These are phyloP conservation scores for Tulasnella sp. DNA, from an alignment of 768 basidiomycete species.

Conservation along the genomic window DNA sequence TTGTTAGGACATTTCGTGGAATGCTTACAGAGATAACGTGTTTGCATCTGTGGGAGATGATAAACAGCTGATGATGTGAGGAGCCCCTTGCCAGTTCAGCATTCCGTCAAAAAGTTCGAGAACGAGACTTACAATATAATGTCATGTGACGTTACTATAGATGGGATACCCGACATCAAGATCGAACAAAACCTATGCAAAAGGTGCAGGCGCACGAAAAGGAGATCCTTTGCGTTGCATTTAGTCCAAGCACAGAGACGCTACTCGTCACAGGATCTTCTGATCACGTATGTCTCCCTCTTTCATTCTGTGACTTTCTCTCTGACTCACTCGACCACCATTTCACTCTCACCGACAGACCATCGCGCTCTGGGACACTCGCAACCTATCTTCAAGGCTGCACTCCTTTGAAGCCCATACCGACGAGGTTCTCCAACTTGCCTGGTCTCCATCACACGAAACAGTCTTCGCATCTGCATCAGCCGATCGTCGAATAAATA, in stretches of 20 bases:
- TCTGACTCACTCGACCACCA: not conserved
- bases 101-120: no score
- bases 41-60: constrained; percentile 97
- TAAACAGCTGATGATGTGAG: constrained; percentile 85
- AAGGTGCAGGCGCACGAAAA: constrained; percentile 79
- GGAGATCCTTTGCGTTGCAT: constrained; percentile 85
- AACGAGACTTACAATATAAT: not conserved
- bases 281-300: constrained; percentile 60
- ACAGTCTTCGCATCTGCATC: constrained; percentile 93
- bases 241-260: constrained; percentile 70
- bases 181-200: constrained; percentile 52
- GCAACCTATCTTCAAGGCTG: constrained; percentile 49
- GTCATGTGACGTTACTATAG: no score
- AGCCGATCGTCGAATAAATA: constrained; percentile 82
- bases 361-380: constrained; percentile 71
- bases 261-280: constrained; percentile 85
- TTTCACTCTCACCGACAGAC: constrained; percentile 65
- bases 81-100: constrained; percentile 8
- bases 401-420: constrained; percentile 90
- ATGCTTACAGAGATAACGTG: constrained; percentile 64
- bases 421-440: constrained; percentile 86
- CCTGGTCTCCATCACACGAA: constrained; percentile 90
- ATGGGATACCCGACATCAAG: constrained; percentile 71
- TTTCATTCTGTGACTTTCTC: no score
- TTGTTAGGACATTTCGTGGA: constrained; percentile 91